Base-by-base conservation (phyloP, 495 filamentous ascomycete genomes). In the Saxispiralis lemnorum region DNA sequence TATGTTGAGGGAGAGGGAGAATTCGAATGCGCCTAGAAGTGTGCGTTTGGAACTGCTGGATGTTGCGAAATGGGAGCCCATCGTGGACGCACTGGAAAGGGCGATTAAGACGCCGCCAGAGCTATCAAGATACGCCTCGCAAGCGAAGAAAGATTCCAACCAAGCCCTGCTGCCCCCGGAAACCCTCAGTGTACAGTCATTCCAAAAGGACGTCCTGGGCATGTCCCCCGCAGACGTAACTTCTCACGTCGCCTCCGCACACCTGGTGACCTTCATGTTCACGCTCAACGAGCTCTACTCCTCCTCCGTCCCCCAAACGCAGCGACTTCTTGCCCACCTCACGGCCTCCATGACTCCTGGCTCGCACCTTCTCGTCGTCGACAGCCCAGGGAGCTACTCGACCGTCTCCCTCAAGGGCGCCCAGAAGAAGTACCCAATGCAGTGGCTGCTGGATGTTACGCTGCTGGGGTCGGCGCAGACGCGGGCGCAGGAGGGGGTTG, bases 281-380 rank as follows among this genome's bases (percentile, higher is more conserved):
- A 93, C 87, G 0, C 72, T 95, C n/a, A 96, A 95, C 59, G 89
- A 97, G 61, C 78, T 97, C 3, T 95, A 93, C 65, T 67, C 72
- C 0, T 69, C 76, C 9, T 86, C 83, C 2, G 66, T 85, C 42
- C 63, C 73, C 4, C 71, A 73, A 36, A 80, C 88, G 0, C 93
- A 88, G 1, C 61, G 60, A 0, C 75, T 96, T 48, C 66, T 97
- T 0, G 67, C 84, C 1, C 59, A 64, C 1, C 59, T 92, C 2
- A 80, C 75, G 11, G 58, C 69, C 6, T 41, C 64, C 1, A 49
- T 80, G 2, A 61, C 67, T 7, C 38, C 59, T 0, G 78, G 78
- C 0, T 70, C 82, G 1, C 52, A 89, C 10, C 63, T 97, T 0
- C 68, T 96, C 0, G 83, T 97, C 2, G 75, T 93, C 13, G 89